Percentiles rank a stretch among this genome's conserved stretches.
Conservation (phyloP, 495 filamentous ascomycete species). For the Xylaria grammica region DNA sequence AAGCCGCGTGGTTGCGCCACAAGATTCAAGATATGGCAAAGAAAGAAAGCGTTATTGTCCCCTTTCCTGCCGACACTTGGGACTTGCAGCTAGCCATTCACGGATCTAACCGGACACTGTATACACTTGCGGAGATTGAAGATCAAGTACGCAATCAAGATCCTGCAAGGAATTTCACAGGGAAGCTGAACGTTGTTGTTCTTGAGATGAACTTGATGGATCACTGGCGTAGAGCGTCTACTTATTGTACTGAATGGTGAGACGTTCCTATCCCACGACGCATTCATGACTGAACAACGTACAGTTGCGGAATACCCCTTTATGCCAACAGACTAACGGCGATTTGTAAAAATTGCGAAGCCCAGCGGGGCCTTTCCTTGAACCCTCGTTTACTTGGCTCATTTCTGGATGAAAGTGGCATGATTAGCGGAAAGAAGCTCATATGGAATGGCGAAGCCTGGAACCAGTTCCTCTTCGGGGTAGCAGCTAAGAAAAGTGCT, state of each 20-base stretch:
- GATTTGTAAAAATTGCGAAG: constrained; percentile 60
- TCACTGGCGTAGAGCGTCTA: constrained; percentile 50
- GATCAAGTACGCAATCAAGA: constrained; percentile 52
- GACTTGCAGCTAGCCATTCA: constrained; percentile 51
- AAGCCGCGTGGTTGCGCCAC: constrained; percentile 62
- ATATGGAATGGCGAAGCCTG: constrained; percentile 59
- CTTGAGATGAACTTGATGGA: constrained; percentile 57
- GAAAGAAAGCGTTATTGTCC: constrained; percentile 58
- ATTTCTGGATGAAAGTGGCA: constrained; percentile 62
- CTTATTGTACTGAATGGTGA: constrained; percentile 64
- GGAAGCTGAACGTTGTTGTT: constrained; percentile 63
- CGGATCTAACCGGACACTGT: constrained; percentile 55
- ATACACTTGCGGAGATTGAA: constrained; percentile 65
- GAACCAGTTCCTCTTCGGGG: constrained; percentile 56
- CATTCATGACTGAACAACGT: constrained; percentile 1
- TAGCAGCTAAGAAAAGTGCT: background rate
- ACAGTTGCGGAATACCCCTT: constrained; percentile 62
- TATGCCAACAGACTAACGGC: constrained; percentile 55
- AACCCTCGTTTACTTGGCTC: constrained; percentile 62
- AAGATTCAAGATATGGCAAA: constrained; percentile 55
- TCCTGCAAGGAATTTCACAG: constrained; percentile 52
- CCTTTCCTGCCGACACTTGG: constrained; percentile 59
- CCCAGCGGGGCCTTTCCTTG: constrained; percentile 46
- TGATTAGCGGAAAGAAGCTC: constrained; percentile 52
- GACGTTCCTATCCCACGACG: constrained; percentile 18